Conservation (phyloP, 2,329 filamentous ascomycete species). For the Camillea tinctor region DNA sequence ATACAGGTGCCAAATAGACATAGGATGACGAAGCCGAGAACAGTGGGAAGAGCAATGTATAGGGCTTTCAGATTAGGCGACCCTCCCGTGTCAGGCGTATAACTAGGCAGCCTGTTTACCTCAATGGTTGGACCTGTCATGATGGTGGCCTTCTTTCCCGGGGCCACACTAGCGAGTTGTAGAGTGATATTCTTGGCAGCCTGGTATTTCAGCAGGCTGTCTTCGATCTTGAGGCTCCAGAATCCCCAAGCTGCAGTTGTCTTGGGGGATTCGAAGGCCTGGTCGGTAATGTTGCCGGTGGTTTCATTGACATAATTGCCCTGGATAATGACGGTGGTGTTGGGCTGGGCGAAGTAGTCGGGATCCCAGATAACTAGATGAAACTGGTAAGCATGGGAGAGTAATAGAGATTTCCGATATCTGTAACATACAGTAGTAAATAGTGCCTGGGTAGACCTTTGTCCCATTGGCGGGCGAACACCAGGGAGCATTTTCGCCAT, state of each 20-base stretch:
- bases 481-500: slow-evolving; percentile 49
- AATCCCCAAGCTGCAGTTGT: slow-evolving; percentile 46
- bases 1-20: slow-evolving; percentile 55
- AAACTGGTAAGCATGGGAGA: slow-evolving; percentile 4
- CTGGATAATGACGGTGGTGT: slow-evolving; percentile 36
- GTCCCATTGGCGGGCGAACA: slow-evolving; percentile 47
- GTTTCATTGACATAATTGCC: slow-evolving; percentile 32
- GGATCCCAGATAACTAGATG: slow-evolving; percentile 56
- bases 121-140: slow-evolving; percentile 42
- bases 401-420: background rate
- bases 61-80: slow-evolving; percentile 42
- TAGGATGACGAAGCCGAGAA: slow-evolving; percentile 47
- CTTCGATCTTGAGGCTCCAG: slow-evolving; percentile 44
- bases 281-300: slow-evolving; percentile 32
- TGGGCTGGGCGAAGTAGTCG: slow-evolving; percentile 45
- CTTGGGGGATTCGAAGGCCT: slow-evolving; percentile 36
- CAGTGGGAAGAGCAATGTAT: slow-evolving; percentile 52
- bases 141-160: slow-evolving; percentile 26
- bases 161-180: slow-evolving; percentile 40
- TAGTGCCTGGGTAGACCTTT: slow-evolving; percentile 43
- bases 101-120: slow-evolving; percentile 37
- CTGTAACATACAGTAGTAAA: slow-evolving; percentile 47
- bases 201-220: slow-evolving; percentile 37
- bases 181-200: slow-evolving; percentile 48
- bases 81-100: slow-evolving; percentile 30